phyloP scores from a whole-genome alignment of 2,329 filamentous ascomycete genomes.

The Neoarthrinium moseri region DNA sequence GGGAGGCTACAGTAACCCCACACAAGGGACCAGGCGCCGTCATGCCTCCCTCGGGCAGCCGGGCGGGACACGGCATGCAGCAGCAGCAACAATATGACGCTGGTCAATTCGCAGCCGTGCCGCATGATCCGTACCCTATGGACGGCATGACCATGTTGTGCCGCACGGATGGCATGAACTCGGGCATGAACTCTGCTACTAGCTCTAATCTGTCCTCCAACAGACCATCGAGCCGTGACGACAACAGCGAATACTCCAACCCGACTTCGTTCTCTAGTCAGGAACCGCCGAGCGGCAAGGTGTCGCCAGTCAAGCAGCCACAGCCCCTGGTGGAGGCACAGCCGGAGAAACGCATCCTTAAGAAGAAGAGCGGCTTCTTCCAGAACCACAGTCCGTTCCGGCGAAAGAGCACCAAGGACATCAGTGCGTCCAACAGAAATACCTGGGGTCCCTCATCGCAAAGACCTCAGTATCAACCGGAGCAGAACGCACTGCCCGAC shows the following conservation, averaged over 20 bases:
- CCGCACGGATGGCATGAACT: constrained; percentile 55
- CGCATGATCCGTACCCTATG: constrained; percentile 89
- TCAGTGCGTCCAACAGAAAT: constrained; percentile 49
- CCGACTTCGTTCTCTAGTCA: constrained; percentile 86
- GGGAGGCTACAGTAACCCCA: constrained; percentile 47
- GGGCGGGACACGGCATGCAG: constrained; percentile 20
- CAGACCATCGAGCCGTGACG: constrained; percentile 81
- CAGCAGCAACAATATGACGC: constrained; percentile 45
- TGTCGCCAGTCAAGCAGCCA: constrained; percentile 69
- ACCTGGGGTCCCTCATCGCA: constrained; percentile 52
- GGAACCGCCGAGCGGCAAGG: constrained; percentile 72
- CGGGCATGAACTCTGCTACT: constrained; percentile 53
- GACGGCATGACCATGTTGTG: constrained; percentile 99
- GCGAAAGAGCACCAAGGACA: constrained; percentile 82
- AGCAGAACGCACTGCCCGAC: constrained; percentile 37
- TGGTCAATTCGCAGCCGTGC: constrained; percentile 66
- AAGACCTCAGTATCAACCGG: constrained; percentile 39
- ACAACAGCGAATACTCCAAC: constrained; percentile 86
- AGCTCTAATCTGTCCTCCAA: constrained; percentile 46
- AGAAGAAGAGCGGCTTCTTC: constrained; percentile 84
- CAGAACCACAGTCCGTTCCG: constrained; percentile 90
- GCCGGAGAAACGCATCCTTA: constrained; percentile 65
- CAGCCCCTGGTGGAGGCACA: constrained; percentile 41
- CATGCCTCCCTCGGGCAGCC: constrained; percentile 15
- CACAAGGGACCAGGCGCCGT: constrained; percentile 18